Evolutionary conservation across 768 basidiomycete genomes (phyloP).

Genomic region (Russula sp.): DNA sequence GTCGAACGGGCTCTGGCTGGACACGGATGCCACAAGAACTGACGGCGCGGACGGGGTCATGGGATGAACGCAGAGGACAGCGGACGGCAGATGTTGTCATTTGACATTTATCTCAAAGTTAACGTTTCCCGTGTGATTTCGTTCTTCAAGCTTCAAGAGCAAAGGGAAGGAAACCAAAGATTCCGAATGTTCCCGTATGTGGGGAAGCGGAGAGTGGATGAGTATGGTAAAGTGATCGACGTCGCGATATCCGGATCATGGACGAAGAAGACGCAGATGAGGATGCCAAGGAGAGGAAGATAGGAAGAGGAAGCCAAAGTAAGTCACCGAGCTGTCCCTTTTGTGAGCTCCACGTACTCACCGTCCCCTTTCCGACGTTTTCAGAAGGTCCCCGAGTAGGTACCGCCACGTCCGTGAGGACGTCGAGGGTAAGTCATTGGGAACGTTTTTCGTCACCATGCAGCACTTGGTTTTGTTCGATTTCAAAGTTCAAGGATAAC

Average conservation of each 20-base stretch:
- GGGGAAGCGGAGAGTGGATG: constrained; percentile 87
- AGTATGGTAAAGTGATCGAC: constrained; percentile 93
- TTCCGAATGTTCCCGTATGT: constrained; percentile 98
- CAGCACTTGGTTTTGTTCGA: no score
- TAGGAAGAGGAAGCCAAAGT: constrained; percentile 83
- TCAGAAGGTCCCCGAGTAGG: constrained; percentile 73
- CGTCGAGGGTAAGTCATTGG: no score
- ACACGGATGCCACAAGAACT: constrained; percentile 36
- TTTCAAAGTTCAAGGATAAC: no score
- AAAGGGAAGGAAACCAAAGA: constrained; percentile 63
- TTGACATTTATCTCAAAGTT: constrained; percentile 97
- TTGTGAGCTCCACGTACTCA: not conserved
- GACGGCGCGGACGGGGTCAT: constrained; percentile 57
- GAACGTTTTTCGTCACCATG: no score
- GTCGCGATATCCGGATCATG: constrained; percentile 87
- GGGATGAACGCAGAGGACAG: constrained; percentile 71
- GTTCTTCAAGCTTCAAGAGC: constrained; percentile 87
- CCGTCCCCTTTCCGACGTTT: constrained; percentile 19
- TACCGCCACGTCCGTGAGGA: no score
- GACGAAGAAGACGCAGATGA: constrained; percentile 88
- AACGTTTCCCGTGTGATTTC: constrained; percentile 82
- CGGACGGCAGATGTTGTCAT: constrained; percentile 72
- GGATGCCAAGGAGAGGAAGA: constrained; percentile 69
- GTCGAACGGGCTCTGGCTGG: constrained; percentile 54
- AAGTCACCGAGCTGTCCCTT: constrained; percentile 16